Evolutionary conservation across 495 filamentous ascomycete genomes (phyloP).

Genomic region (Talaromyces liani): DNA sequence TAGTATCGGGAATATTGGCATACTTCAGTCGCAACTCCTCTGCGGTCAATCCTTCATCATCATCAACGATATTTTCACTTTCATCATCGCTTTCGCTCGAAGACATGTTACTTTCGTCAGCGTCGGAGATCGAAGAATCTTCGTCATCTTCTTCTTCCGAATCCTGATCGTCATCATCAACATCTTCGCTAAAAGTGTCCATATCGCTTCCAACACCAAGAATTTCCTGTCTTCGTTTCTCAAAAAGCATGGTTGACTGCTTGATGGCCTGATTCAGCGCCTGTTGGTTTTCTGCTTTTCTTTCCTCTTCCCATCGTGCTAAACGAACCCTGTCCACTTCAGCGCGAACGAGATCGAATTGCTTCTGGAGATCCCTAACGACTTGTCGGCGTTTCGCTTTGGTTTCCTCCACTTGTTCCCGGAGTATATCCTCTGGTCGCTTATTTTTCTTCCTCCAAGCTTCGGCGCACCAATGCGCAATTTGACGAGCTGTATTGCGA

Average conservation of each 20-base stretch:
- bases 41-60: constrained; percentile 69
- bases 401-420: constrained; percentile 41
- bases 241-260: constrained; percentile 50
- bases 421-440: constrained; percentile 36
- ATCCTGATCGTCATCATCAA: constrained; percentile 23
- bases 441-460: constrained; percentile 39
- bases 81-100: constrained; percentile 36
- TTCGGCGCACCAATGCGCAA: constrained; percentile 41
- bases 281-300: constrained; percentile 72
- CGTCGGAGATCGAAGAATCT: constrained; percentile 27
- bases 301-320: constrained; percentile 75
- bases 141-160: constrained; percentile 39
- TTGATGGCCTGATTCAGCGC: constrained; percentile 79
- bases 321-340: constrained; percentile 69
- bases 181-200: constrained; percentile 4
- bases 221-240: constrained; percentile 46
- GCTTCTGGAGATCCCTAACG: constrained; percentile 59
- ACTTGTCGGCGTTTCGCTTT: constrained; percentile 59
- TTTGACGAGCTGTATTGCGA: constrained; percentile 33
- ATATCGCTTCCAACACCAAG: constrained; percentile 35
- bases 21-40: constrained; percentile 78
- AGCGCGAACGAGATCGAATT: constrained; percentile 69
- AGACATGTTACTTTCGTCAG: constrained; percentile 69
- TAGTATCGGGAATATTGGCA: constrained; percentile 47
- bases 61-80: constrained; percentile 40